These are phyloP conservation scores for Triglochin maritima DNA, from an alignment of 106 monocot genomes.

Conservation along the genomic window DNA sequence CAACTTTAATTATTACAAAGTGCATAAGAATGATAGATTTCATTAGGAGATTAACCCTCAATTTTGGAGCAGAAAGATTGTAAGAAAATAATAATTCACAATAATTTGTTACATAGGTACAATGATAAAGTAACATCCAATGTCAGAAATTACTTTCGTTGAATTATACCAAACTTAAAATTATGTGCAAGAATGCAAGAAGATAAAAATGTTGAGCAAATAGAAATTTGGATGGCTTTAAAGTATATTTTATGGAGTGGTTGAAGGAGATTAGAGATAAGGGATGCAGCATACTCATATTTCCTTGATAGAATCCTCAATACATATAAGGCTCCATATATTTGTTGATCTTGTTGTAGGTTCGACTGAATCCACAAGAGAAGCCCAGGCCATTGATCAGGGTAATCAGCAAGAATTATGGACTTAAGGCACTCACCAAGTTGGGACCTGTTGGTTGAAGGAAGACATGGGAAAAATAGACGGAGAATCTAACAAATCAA, in stretches of 20 bases:
- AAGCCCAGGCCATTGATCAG: constrained; percentile 87
- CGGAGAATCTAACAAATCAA: not conserved
- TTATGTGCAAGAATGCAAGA: no score
- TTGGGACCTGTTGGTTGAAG: constrained; percentile 39
- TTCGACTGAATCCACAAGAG: constrained; percentile 73
- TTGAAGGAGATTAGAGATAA: not conserved
- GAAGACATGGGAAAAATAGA: not conserved
- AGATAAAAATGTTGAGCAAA: no score
- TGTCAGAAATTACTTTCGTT: no score
- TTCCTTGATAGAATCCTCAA: constrained; percentile 91
- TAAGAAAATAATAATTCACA: no score
- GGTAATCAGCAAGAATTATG: constrained; percentile 85
- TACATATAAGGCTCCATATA: constrained; percentile 86
- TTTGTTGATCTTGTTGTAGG: constrained; percentile 79
- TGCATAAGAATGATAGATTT: no score
- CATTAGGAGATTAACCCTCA: no score
- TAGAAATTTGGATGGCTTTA: no score
- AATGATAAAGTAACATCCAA: no score
- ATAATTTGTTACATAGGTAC: no score
- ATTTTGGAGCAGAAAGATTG: no score
- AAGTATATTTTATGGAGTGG: not conserved
- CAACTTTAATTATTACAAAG: no score
- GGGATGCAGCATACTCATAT: constrained; percentile 69
- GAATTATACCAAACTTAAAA: no score
- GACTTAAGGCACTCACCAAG: constrained; percentile 97